A percentile compares a stretch with the other conserved stretches of the same genome.
Evolutionary conservation across 2,329 filamentous ascomycete species (phyloP).

Genomic region (Exophiala oligosperma): DNA sequence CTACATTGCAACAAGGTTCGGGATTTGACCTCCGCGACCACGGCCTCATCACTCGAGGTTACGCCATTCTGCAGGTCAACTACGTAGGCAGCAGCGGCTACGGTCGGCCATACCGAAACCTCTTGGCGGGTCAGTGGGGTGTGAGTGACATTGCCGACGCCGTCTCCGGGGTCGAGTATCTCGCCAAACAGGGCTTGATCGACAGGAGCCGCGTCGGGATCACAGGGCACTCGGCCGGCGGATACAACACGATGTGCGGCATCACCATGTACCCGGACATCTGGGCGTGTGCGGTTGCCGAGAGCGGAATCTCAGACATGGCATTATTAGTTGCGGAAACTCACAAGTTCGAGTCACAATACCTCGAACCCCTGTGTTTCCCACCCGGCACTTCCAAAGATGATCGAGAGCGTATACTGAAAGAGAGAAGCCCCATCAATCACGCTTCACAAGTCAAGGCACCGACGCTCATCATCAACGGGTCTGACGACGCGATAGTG

Average conservation of each 20-base stretch:
- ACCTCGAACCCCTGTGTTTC: constrained; percentile 49
- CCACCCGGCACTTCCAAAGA: constrained; percentile 36
- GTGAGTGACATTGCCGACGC: constrained; percentile 53
- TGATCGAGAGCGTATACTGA: constrained; percentile 45
- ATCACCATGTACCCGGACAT: constrained; percentile 48
- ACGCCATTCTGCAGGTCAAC: constrained; percentile 53
- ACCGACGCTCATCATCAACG: constrained; percentile 59
- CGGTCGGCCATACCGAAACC: constrained; percentile 52
- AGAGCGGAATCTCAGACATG: constrained; percentile 56
- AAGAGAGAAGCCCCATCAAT: constrained; percentile 51
- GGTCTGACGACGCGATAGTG: constrained; percentile 57
- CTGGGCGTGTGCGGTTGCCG: constrained; percentile 53
- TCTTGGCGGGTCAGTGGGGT: constrained; percentile 53
- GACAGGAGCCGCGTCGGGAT: constrained; percentile 47
- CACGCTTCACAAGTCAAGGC: constrained; percentile 50
- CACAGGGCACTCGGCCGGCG: constrained; percentile 54
- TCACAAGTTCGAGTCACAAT: constrained; percentile 59
- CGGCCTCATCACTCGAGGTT: constrained; percentile 57
- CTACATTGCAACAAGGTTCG: neutral
- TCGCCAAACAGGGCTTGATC: constrained; percentile 41
- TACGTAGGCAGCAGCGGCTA: constrained; percentile 56
- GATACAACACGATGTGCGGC: constrained; percentile 54
- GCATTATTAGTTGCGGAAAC: constrained; percentile 48
- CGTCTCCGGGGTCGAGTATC: constrained; percentile 46
- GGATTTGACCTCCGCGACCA: constrained; percentile 37